Conservation (phyloP, 108 stramenopile species). For the Nitzschia sp. region DNA sequence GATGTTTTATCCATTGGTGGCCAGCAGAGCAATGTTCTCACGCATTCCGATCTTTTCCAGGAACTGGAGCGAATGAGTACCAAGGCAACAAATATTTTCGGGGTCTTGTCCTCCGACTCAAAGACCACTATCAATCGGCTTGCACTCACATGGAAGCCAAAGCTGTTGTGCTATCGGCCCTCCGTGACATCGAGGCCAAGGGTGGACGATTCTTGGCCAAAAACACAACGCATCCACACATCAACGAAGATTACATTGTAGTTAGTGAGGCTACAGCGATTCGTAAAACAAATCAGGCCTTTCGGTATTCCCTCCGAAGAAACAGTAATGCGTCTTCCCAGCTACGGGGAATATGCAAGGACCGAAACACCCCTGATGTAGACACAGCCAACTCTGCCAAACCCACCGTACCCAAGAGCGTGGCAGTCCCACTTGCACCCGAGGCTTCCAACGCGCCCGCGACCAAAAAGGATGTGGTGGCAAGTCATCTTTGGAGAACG, state of each 20-base stretch:
- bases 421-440: no score
- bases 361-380: not conserved
- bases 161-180: constrained; percentile 5
- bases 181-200: constrained; percentile 4
- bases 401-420: no score
- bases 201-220: constrained; percentile 15
- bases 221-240: not conserved
- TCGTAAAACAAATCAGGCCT: constrained; percentile 8
- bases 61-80: constrained; percentile 21
- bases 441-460: no score
- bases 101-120: not conserved
- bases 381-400: no score
- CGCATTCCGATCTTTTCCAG: not conserved
- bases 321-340: not conserved
- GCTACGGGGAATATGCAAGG: not conserved
- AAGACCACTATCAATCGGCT: constrained; percentile 14
- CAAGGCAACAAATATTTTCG: constrained; percentile 29
- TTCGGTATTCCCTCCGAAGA: constrained; percentile 14
- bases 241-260: not conserved
- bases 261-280: constrained; percentile 5
- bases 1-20: no score
- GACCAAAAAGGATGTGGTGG: no score
- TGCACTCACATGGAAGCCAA: constrained; percentile 10
- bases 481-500: no score
- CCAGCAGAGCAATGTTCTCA: no score